Evolutionary conservation across 129 eudicot species (phyloP).

Genomic region (Heracleum sosnowskyi): DNA sequence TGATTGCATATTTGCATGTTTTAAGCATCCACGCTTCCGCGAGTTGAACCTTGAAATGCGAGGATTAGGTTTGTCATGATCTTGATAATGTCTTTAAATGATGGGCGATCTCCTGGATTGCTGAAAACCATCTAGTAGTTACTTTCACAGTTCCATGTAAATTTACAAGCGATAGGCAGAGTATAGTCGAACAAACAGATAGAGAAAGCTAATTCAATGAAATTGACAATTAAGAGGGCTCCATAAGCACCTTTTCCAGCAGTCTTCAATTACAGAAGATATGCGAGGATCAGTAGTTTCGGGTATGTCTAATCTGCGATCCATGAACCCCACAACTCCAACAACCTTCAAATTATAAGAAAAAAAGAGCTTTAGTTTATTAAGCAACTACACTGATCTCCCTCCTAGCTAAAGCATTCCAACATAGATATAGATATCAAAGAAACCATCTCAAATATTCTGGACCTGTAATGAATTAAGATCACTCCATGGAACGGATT

Average conservation of each 20-base stretch:
- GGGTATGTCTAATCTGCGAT: constrained; percentile 73
- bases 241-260: constrained; percentile 68
- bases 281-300: constrained; percentile 52
- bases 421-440: background rate
- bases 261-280: constrained; percentile 57
- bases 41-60: background rate
- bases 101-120: background rate
- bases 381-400: background rate
- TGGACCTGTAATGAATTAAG: constrained; percentile 73
- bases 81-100: constrained; percentile 9
- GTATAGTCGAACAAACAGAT: background rate
- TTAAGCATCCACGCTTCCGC: background rate
- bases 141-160: background rate
- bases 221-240: background rate
- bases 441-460: background rate
- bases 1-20: background rate
- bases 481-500: constrained; percentile 62
- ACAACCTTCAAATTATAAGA: constrained; percentile 42
- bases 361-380: background rate
- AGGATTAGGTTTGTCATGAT: background rate
- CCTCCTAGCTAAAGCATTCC: background rate
- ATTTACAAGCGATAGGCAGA: background rate
- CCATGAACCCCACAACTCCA: constrained; percentile 89
- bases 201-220: background rate
- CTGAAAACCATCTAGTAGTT: background rate